Base-by-base conservation (phyloP, 352 stramenopile species). In the Pythium scleroteichum region DNA sequence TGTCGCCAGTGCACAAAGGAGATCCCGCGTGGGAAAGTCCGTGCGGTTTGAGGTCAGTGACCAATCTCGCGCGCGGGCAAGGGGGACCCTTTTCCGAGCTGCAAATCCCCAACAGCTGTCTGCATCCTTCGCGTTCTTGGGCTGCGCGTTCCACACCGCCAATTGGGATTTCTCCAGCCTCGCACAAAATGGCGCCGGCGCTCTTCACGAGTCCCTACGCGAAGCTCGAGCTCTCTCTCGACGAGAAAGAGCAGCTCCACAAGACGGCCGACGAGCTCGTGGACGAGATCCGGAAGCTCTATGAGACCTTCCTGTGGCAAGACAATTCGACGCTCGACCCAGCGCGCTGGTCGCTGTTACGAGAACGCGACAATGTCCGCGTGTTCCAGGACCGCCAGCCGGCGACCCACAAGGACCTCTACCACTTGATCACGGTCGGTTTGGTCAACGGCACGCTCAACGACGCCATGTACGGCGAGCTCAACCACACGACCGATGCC, bases 391-490 rank as follows among this genome's bases (percentile, higher is more conserved):
- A 87, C 26, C 77, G 73, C 33, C n/a, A 10, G 1, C 29, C 16
- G 4, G 22, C 52, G 3, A 41, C 26, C n/a, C 33, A 60, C 24
- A 47, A 47, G n/a, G 41, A 66, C 20, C 19, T 64, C 22, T 26
- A 60, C 20, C 16, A 42, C 17, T 39, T 70, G n/a, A 42, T 66
- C 24, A 62, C 54, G 3, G n/a, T 58, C 1, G 80, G 80, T 17
- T 76, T 66, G 4, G 53, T 90, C 2, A 53, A 64, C 10, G 78
- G 76, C 12, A 72, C 67, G n/a, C 47, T 90, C 0, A 59, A 88
- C 23, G 80, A 90, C 44, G 73, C 69, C 16, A 79, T 90, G 71
- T 86, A 82, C 56, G 80, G 80, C 14, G 59, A 68, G n/a, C 47
- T 85, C 24, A 67, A 64, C 14, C 59, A 71, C 5, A 75, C 73